Evolutionary conservation across 176 grass and related monocot species (phyloP).

Genomic region (Bolboschoenus planiculmis): DNA sequence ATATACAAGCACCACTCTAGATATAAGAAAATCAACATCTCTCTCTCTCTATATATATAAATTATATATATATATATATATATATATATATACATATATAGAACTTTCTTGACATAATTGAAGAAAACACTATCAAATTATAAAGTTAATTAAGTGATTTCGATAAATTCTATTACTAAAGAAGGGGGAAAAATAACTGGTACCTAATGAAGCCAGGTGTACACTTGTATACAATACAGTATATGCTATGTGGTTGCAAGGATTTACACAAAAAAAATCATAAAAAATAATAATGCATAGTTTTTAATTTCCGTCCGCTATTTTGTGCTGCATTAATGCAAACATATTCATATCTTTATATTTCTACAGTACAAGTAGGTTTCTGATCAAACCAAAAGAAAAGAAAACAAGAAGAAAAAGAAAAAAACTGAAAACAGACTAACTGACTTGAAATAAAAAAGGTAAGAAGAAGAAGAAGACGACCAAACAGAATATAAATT

Average conservation of each 20-base stretch:
- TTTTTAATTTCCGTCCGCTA: not conserved
- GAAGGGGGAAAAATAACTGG: not conserved
- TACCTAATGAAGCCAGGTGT: not conserved
- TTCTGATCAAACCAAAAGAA: not conserved
- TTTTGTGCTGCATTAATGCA: not conserved
- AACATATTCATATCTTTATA: not conserved
- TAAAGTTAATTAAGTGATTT: too few relatives aligned
- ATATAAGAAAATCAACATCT: too few relatives aligned
- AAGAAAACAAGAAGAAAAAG: too few relatives aligned
- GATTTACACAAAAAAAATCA: not conserved
- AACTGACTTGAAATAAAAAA: not conserved
- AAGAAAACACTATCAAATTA: too few relatives aligned
- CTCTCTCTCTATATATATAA: too few relatives aligned
- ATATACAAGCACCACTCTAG: too few relatives aligned
- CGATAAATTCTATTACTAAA: not conserved
- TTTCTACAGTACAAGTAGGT: not conserved
- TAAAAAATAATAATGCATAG: not conserved
- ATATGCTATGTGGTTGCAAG: not conserved
- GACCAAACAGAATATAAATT: slow-evolving; percentile 4
- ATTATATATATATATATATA: too few relatives aligned
- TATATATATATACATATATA: too few relatives aligned
- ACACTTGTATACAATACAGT: not conserved
- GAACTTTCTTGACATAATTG: not conserved
- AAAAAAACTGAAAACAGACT: not conserved
- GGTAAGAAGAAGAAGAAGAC: not conserved